Evolutionary conservation across 345 rosid species (phyloP).

Genomic region (Arabis hirsuta): DNA sequence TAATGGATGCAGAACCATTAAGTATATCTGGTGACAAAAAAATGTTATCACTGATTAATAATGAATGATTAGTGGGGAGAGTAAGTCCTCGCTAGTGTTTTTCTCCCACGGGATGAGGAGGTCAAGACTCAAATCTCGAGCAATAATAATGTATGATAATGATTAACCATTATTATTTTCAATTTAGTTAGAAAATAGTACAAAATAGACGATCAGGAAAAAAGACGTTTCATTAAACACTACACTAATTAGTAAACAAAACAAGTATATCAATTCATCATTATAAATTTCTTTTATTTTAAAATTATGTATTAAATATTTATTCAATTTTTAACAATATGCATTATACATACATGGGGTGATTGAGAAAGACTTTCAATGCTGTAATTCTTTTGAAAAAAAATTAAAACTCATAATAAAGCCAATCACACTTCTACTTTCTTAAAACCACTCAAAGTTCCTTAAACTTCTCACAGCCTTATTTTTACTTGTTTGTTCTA

Average conservation of each 20-base stretch:
- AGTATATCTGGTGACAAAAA: constrained; percentile 3
- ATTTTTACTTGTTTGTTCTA: too few relatives aligned
- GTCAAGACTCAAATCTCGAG: constrained; percentile 5
- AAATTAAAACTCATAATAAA: too few relatives aligned
- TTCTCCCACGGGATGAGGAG: constrained; percentile 15
- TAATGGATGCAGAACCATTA: constrained; percentile 20
- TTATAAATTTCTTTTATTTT: neutral
- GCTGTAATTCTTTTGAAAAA: too few relatives aligned
- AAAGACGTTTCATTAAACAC: neutral
- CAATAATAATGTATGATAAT: constrained; percentile 1
- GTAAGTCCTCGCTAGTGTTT: neutral
- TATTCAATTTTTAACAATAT: too few relatives aligned
- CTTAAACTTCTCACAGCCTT: too few relatives aligned
- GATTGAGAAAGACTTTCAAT: too few relatives aligned
- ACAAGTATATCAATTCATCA: constrained; percentile 11
- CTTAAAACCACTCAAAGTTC: too few relatives aligned
- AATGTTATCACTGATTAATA: constrained; percentile 5
- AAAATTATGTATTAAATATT: too few relatives aligned
- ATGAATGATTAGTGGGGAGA: constrained; percentile 16
- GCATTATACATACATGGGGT: too few relatives aligned
- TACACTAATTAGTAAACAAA: neutral
- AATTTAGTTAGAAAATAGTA: neutral
- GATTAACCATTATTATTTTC: constrained; percentile 24
- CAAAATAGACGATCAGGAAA: neutral
- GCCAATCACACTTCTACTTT: too few relatives aligned